Evolutionary conservation across 352 stramenopile species (phyloP), one percentile per base, ranked within the genome.

Genomic region (Pythium rishiriense): DNA sequence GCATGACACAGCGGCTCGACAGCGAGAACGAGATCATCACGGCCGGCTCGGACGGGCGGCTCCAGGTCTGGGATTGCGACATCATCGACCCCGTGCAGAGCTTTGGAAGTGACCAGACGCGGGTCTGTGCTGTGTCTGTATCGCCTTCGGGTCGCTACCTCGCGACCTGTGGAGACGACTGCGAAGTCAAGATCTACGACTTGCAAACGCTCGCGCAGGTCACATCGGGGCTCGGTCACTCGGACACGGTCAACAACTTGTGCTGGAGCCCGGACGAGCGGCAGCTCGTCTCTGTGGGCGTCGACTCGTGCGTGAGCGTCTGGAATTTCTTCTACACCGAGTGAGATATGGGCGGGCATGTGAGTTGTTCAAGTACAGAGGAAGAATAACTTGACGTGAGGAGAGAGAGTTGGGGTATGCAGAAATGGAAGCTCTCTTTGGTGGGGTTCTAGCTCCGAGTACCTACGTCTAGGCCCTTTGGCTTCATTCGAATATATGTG

Each of bases 1-100:
- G 81, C 28, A 89, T 97, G 63, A 85, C 85, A 7, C 93, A 98
- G 72, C 87, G 92, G 8, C 62, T 88, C 11, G 87, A 97, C 64
- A 91, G 82, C 60, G 91, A 98, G 70, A 91, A 85, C 41, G 93
- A 98, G 78, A 88, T 98, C 61, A 73, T 98, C 47, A 97, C 88
- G 0, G 84, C 78, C 41, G 87, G 91, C 37, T 73, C 83, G 9
- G 84, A 95, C 57, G 93, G 92, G 0, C 70, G 87, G 14, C 49
- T 98, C 10, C 81, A 96, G 25, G 84, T 91, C 46, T 98, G 91
- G 93, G 91, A 98, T 73, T 97, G 87, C 64, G 93, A 98, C 68
- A 74, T 93, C 37, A 62, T 74, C 8, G 87, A 97, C 0, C 87
- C 89, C 1, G 88, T 97, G 17, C 63, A 81, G 41, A 54, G 64